Evolutionary conservation across 495 filamentous ascomycete species (phyloP).

Genomic region (Podospora anserina): DNA sequence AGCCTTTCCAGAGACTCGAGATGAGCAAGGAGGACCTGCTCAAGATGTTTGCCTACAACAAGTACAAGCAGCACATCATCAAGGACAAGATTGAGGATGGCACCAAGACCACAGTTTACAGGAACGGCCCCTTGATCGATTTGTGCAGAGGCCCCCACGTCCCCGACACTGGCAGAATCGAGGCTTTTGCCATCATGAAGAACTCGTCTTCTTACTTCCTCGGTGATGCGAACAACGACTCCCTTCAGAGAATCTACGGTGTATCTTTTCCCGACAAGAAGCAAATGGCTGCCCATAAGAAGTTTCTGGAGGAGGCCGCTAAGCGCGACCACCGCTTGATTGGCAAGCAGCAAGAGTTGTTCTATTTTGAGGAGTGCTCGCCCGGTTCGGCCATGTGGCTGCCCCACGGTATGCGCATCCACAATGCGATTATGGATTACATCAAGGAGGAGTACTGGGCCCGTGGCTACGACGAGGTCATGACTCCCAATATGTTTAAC

Average conservation of each 20-base stretch:
- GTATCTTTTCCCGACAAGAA: constrained; percentile 98
- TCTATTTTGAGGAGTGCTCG: constrained; percentile 90
- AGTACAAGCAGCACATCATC: constrained; percentile 86
- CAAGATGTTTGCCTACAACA: constrained; percentile 93
- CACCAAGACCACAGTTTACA: constrained; percentile 88
- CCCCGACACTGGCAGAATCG: constrained; percentile 86
- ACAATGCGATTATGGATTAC: constrained; percentile 80
- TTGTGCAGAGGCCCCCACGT: constrained; percentile 70
- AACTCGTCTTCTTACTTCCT: constrained; percentile 97
- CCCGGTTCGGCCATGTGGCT: constrained; percentile 92
- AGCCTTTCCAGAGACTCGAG: constrained; percentile 85
- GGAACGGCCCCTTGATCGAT: constrained; percentile 56
- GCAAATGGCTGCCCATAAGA: constrained; percentile 80
- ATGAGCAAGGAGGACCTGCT: constrained; percentile 84
- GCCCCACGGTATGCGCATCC: constrained; percentile 87
- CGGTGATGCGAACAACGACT: constrained; percentile 87
- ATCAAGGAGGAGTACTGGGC: constrained; percentile 86
- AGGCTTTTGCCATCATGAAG: constrained; percentile 87
- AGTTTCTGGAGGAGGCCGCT: constrained; percentile 91
- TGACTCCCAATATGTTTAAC: constrained; percentile 95
- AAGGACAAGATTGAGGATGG: constrained; percentile 85
- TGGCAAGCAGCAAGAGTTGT: constrained; percentile 91
- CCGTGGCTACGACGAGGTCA: constrained; percentile 90
- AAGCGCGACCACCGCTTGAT: constrained; percentile 91
- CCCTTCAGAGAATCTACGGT: constrained; percentile 91